Conservation (phyloP, 2,329 filamentous ascomycete species). For the Penicillium sp. region DNA sequence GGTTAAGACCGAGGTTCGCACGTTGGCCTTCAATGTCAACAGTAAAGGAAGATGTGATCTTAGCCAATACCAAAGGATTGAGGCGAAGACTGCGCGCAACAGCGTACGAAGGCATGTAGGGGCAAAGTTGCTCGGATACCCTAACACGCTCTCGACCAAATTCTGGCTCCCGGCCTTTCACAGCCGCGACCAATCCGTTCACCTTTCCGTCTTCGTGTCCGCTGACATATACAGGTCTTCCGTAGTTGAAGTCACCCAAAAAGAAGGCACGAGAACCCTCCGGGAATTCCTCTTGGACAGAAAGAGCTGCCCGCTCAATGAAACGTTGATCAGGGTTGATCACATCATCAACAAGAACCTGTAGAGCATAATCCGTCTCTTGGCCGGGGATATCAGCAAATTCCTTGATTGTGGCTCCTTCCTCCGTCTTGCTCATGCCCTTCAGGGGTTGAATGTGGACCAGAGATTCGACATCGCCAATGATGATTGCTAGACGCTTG, state of each 20-base stretch:
- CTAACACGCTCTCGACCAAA: constrained; percentile 68
- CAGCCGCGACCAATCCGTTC: constrained; percentile 65
- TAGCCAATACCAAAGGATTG: constrained; percentile 81
- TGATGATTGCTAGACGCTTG: constrained; percentile 79
- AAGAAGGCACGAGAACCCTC: constrained; percentile 77
- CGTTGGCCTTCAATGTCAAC: constrained; percentile 73
- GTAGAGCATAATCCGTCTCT: constrained; percentile 82
- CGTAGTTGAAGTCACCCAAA: constrained; percentile 85
- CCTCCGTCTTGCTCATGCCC: constrained; percentile 79
- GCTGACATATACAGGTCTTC: constrained; percentile 74
- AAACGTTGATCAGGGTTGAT: constrained; percentile 87
- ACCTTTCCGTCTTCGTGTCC: constrained; percentile 66
- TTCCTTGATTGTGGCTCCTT: constrained; percentile 84
- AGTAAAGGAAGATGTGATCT: constrained; percentile 88
- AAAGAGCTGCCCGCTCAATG: constrained; percentile 75
- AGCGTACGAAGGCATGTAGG: constrained; percentile 78
- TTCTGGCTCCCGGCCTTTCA: constrained; percentile 65
- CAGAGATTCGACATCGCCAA: constrained; percentile 77
- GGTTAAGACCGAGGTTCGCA: constrained; percentile 83
- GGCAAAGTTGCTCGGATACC: constrained; percentile 59
- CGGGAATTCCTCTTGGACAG: constrained; percentile 87
- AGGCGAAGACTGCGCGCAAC: constrained; percentile 73
- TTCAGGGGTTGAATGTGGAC: constrained; percentile 90
- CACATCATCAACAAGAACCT: constrained; percentile 82
- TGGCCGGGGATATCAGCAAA: constrained; percentile 77